Conservation (phyloP, 768 basidiomycete genomes). For the Tephrocybe sp. region DNA sequence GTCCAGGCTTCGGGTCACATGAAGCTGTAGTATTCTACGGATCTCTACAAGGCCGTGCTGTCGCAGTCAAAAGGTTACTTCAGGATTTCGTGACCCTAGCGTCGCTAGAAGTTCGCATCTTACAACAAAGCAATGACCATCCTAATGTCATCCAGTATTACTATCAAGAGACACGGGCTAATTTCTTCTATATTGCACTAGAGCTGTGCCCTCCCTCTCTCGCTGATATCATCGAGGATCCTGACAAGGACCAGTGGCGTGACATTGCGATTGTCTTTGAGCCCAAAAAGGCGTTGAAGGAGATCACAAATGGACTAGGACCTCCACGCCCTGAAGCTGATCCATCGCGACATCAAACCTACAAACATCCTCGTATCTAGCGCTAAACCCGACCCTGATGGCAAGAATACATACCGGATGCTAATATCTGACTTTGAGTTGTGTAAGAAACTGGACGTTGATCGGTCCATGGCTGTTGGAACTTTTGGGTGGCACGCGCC, state of each 20-base stretch:
- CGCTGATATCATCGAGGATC: conserved; percentile 82
- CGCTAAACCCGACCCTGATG: conserved; percentile 52
- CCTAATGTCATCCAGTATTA: conserved; percentile 99
- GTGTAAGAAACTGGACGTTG: conserved; percentile 92
- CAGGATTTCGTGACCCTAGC: conserved; percentile 96
- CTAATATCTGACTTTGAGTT: conserved; percentile 96
- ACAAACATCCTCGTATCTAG: conserved; percentile 92
- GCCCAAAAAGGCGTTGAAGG: conserved; percentile 82
- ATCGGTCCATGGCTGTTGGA: conserved; percentile 88
- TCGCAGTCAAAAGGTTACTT: conserved; percentile 96
- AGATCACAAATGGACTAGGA: conserved; percentile 84
- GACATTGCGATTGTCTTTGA: conserved; percentile 80
- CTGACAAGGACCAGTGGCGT: conserved; percentile 62
- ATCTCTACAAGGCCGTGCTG: conserved; percentile 93
- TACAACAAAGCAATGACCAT: conserved; percentile 97
- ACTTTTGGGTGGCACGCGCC: conserved; percentile 98
- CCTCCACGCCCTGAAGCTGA: conserved; percentile 92
- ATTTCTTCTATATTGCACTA: conserved; percentile 96
- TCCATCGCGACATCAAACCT: conserved; percentile 99
- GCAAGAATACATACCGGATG: conserved; percentile 61
- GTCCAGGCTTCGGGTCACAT: conserved; percentile 87
- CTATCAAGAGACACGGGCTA: conserved; percentile 91
- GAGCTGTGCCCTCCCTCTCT: conserved; percentile 92
- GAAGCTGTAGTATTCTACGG: conserved; percentile 96
- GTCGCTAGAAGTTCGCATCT: conserved; percentile 86